Conservation (phyloP, 169 alveolate species). For the Blepharisma undulans region DNA sequence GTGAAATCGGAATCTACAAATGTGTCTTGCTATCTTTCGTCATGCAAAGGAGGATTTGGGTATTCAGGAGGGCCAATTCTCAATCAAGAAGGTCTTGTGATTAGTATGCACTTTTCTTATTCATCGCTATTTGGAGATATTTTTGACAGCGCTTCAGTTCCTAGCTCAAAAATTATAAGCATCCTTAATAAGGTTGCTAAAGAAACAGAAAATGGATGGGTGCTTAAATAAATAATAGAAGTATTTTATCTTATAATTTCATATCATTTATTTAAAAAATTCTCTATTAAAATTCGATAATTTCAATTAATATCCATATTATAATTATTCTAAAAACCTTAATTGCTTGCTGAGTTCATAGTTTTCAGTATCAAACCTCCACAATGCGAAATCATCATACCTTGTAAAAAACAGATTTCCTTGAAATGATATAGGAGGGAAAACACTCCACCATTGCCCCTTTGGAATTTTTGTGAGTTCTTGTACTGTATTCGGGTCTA, state of each 20-base stretch:
- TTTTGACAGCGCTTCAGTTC: constrained; percentile 21
- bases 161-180: background rate
- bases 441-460: constrained; percentile 18
- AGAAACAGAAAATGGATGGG: constrained; percentile 21
- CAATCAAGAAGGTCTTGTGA: background rate
- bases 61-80: constrained; percentile 34
- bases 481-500: background rate
- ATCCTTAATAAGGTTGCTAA: background rate
- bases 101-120: constrained; percentile 3
- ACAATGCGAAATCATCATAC: background rate
- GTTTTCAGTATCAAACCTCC: background rate
- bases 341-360: background rate
- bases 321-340: background rate
- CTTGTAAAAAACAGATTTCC: background rate
- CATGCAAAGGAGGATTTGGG: constrained; percentile 38
- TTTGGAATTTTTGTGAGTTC: background rate
- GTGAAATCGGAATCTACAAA: background rate
- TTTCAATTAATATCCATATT: background rate
- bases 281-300: too few species aligned
- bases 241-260: too few species aligned
- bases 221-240: background rate
- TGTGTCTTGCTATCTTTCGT: background rate
- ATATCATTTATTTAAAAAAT: too few species aligned
- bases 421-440: background rate
- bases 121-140: background rate